phyloP scores from a whole-genome alignment of 257 asterid species.

The Solanum commersonii region DNA sequence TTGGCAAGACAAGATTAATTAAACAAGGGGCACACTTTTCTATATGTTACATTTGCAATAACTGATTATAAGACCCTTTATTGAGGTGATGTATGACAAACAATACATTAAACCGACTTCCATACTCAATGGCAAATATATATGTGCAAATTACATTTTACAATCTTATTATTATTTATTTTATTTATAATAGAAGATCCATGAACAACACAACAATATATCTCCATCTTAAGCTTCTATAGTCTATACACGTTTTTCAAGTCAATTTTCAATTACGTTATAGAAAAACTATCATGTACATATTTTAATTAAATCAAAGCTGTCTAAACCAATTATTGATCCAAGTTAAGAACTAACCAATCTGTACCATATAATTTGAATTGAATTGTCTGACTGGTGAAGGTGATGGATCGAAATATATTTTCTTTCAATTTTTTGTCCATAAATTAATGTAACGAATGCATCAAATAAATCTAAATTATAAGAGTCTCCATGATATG shows the following conservation, averaged over 20 bases:
- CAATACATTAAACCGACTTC: not conserved
- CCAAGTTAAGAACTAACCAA: not conserved
- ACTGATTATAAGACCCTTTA: not conserved
- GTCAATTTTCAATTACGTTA: not conserved
- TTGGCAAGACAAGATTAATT: not conserved
- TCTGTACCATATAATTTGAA: not conserved
- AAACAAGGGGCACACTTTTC: not conserved
- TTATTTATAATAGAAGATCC: not conserved
- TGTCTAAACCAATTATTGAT: not conserved
- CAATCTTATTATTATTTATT: not conserved
- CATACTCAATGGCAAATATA: not conserved
- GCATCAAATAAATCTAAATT: not conserved
- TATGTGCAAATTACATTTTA: not conserved
- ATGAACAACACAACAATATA: not conserved
- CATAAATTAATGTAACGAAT: not conserved
- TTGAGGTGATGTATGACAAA: not conserved
- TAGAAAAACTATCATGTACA: not conserved
- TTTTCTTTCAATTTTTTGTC: not conserved
- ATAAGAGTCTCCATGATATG: not conserved
- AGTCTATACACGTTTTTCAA: not conserved
- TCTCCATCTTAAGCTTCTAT: not conserved
- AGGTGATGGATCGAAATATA: not conserved
- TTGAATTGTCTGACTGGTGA: not conserved
- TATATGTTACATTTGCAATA: not conserved
- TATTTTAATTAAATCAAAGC: not conserved